Evolutionary conservation across 2,329 filamentous ascomycete genomes (phyloP).

Genomic region (Chrysoporthe cubensis): DNA sequence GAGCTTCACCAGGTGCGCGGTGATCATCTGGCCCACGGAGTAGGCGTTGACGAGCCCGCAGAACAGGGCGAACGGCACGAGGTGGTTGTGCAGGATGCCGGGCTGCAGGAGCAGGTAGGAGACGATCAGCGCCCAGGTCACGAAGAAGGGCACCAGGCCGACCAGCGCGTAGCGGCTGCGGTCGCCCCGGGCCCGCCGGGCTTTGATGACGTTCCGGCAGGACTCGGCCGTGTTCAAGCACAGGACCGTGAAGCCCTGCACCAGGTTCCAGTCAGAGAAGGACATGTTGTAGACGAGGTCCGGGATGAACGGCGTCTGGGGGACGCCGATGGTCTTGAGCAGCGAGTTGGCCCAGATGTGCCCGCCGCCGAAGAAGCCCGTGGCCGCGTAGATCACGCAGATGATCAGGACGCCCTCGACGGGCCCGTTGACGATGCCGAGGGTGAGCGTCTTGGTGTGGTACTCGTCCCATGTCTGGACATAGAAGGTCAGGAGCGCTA

Average conservation of each 20-base stretch:
- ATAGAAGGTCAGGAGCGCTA: conserved; percentile 92
- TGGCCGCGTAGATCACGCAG: conserved; percentile 79
- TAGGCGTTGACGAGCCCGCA: conserved; percentile 92
- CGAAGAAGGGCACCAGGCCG: conserved; percentile 81
- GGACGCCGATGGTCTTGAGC: conserved; percentile 72
- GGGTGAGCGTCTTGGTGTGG: conserved; percentile 92
- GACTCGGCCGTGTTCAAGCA: conserved; percentile 83
- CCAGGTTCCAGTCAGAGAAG: conserved; percentile 92
- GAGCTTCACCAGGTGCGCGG: conserved; percentile 85
- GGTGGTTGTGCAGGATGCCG: conserved; percentile 76
- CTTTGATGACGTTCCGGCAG: conserved; percentile 81
- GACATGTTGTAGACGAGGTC: conserved; percentile 74
- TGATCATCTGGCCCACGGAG: conserved; percentile 93
- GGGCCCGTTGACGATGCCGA: conserved; percentile 90
- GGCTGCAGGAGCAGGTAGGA: conserved; percentile 86
- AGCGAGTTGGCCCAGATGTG: conserved; percentile 92
- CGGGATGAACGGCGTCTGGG: conserved; percentile 67
- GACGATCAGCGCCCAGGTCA: conserved; percentile 76
- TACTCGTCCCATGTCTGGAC: conserved; percentile 99
- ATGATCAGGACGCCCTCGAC: conserved; percentile 93
- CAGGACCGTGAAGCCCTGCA: conserved; percentile 80
- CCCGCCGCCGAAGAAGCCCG: conserved; percentile 82
- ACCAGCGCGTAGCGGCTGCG: conserved; percentile 74
- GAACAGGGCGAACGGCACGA: conserved; percentile 89
- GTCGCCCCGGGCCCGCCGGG: conserved; percentile 75